Base-by-base conservation (phyloP, 164 flowering plant genomes). In the Paratinospora sagittata region DNA sequence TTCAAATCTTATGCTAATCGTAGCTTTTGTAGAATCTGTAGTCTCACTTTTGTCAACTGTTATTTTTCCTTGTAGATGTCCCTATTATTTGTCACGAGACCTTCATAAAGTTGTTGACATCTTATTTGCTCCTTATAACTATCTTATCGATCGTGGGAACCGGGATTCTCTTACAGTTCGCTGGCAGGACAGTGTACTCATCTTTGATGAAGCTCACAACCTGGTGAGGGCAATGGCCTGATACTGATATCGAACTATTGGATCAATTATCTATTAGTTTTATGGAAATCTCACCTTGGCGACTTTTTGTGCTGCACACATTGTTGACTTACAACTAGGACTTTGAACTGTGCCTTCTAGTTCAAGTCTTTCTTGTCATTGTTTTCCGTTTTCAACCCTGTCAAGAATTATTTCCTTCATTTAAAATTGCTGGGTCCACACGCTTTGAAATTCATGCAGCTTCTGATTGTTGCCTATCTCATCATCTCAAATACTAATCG, bases 121-220 rank as follows among this genome's bases (percentile, higher is more conserved):
- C 67, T 64, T 92, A 72, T 92, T 95, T 83, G 96, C 93, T 70
- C 99, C 99, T 37, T 95, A 95, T 80, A 95, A 92, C 80, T 95
- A 95, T 84, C 94, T 95, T 27, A 91, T 95, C 69, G 97, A 92
- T 75, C 90, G 77, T 66, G 80, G 84, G 17, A 79, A 84, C 76
- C 81, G 94, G 72, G 83, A 83, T 64, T 81, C 87, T 77, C 87
- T 95, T 68, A 75, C 68, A 12, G 69, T 95, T 68, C 76, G 80
- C 23, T 95, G 97, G 97, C 26, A 73, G 7, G 86, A 82, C 70
- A 86, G 93, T 76, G 76, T 92, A 72, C 86, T 95, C 67, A 95
- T 95, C 65, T 95, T 95, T 81, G 99, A 95, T 81, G 99, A 95
- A 86, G 99, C 99, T 75, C 99, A 95, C 87, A 95, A 95, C 78